Conservation (phyloP, 1,284 basidiomycete species). For the Malassezia pachydermatis region DNA sequence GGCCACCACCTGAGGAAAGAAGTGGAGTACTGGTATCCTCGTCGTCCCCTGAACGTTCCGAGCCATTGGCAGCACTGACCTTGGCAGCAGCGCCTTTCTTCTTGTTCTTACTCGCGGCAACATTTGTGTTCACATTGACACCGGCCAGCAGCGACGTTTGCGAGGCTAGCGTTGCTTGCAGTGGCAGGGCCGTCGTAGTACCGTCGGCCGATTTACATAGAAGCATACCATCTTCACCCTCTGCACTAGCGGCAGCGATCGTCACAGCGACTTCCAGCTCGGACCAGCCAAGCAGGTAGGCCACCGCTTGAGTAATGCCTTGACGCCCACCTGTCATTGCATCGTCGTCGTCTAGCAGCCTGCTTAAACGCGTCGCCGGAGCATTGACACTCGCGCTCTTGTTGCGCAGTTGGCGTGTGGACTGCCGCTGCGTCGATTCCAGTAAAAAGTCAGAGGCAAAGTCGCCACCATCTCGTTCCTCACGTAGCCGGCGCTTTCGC, state of each 20-base stretch:
- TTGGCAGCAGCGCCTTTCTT: slow-evolving; percentile 14
- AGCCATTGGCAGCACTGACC: slow-evolving; percentile 9
- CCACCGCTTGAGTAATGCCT: slow-evolving; percentile 21
- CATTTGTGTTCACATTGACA: slow-evolving; percentile 5
- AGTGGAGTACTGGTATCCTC: slow-evolving; percentile 30
- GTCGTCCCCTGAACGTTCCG: slow-evolving; percentile 24
- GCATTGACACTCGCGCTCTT: slow-evolving; percentile 24
- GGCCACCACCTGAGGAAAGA: slow-evolving; percentile 29
- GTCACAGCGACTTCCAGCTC: slow-evolving; percentile 9
- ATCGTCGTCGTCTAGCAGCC: slow-evolving; percentile 21
- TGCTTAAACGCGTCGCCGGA: slow-evolving; percentile 6
- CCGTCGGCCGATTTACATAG: slow-evolving; percentile 8
- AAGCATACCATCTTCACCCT: background rate
- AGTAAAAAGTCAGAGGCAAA: slow-evolving; percentile 27
- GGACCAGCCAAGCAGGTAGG: slow-evolving; percentile 14
- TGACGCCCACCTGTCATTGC: slow-evolving; percentile 7
- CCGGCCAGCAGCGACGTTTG: slow-evolving; percentile 14
- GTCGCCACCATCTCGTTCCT: slow-evolving; percentile 45
- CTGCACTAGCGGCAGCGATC: slow-evolving; percentile 7
- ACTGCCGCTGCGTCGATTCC: slow-evolving; percentile 28
- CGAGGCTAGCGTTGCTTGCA: slow-evolving; percentile 3
- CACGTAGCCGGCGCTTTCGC: slow-evolving; percentile 34
- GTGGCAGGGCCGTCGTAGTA: slow-evolving; percentile 1
- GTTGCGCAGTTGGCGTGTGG: slow-evolving; percentile 46
- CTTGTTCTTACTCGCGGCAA: slow-evolving; percentile 7